Base-by-base conservation (phyloP, 1,284 basidiomycete species). In the Ganoderma multipileum region DNA sequence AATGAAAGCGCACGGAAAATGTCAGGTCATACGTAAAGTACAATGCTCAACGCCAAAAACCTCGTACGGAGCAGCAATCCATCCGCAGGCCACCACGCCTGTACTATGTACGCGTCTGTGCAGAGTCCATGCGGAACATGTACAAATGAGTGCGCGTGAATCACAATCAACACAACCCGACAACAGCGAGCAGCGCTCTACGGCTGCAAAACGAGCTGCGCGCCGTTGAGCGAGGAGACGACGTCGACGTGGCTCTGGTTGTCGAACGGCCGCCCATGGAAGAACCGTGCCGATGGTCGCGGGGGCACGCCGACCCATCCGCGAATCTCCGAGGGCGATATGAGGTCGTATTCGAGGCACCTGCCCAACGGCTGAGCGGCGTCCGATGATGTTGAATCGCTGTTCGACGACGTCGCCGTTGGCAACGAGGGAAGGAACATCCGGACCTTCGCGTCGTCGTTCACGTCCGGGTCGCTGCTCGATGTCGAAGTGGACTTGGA, bases 301-400 rank as follows among this genome's bases (percentile, higher is more conserved):
- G 72, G 72, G 9, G 72, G 69, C 0, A 54, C 59, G 50, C 72
- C 72, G 2, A 73, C 70, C 72, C 72, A 73, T 3, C 72, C 72
- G 1, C 36, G 62, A 36, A 73, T 73, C 57, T 70, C 64, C 61
- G 72, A 73, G 39, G 63, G 68, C 50, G 72, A 71, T 41, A 73
- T 69, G 61, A 68, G 62, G 65, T 73, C 72, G 50, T 73, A 73
- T 65, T 73, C 70, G 14, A 73, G 68, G 50, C 72, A 73, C 18
- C 72, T 58, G 28, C 67, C 68, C n/a, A 65, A 33, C 26, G 61
- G 41, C 20, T 61, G 30, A 16, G 65, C 9, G 9, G 71, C 30
- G 12, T 6, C 44, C 18, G 61, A 55, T 14, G 61, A 55, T 14
- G 68, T 55, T 7, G 64, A 30, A 3, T 52, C 33, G 16, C 42